These are phyloP conservation scores for Yarrowia sp. DNA, from an alignment of 805 yeast species.

Conservation along the genomic window DNA sequence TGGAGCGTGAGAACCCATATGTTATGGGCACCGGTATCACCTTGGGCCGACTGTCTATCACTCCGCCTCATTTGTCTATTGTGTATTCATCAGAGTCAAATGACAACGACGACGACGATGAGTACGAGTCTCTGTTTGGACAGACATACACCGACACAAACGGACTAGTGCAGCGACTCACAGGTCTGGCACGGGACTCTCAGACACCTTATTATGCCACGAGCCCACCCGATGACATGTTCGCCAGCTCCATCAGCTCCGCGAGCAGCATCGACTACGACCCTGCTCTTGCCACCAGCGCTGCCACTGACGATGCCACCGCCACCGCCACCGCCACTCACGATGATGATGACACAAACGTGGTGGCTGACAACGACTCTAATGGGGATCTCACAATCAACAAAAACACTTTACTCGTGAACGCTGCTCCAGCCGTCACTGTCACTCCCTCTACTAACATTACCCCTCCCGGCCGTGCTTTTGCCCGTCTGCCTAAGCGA, in stretches of 20 bases:
- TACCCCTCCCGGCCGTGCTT: not conserved
- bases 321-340: not conserved
- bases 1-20: slow-evolving; percentile 16
- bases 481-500: not conserved
- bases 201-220: slow-evolving; percentile 8
- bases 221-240: slow-evolving; percentile 9
- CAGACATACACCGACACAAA: slow-evolving; percentile 15
- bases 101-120: slow-evolving; percentile 19
- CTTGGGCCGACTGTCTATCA: slow-evolving; percentile 18
- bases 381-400: not conserved
- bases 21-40: slow-evolving; percentile 21
- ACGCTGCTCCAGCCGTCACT: not conserved
- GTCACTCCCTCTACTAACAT: not conserved
- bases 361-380: not conserved
- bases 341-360: not conserved
- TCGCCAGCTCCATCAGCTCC: not conserved
- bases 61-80: slow-evolving; percentile 22
- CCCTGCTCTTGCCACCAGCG: not conserved
- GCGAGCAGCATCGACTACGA: slow-evolving; percentile 10
- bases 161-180: slow-evolving; percentile 3
- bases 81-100: slow-evolving; percentile 1
- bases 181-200: not conserved
- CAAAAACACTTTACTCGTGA: not conserved
- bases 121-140: slow-evolving; percentile 15
- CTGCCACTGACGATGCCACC: not conserved